Base-by-base conservation (phyloP, 2,329 filamentous ascomycete species). In the Cordyceps cicadae region DNA sequence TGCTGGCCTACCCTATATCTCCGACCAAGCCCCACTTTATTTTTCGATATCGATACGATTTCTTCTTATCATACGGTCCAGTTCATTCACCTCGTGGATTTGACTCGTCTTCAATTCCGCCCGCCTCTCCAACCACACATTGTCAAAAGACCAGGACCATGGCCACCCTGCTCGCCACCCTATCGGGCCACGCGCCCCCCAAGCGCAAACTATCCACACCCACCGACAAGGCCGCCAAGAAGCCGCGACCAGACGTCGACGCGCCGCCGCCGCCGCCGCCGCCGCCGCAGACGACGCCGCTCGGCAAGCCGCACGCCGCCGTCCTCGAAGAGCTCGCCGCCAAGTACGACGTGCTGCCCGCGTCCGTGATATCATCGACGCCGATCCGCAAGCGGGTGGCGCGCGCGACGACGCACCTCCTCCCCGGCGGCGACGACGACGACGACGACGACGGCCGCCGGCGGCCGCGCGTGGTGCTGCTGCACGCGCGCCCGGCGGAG, bases 301-400 rank as follows among this genome's bases (percentile, higher is more conserved):
- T 61, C 32, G 37, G 29, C 45, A 12, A 60, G 32, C 54, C 64
- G 8, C 54, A 62, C 54, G 63, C 52, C 17, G 34, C 64, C 8
- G 59, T 67, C 54, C 69, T 76, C 34, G 65, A 68, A 26, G 73
- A 77, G 56, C 74, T 85, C 19, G 69, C 70, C 21, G 64, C 72
- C 3, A 78, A 76, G 57, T 80, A 81, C 70, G 74, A 81, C 52
- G 70, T 86, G 56, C 77, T 80, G 39, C 66, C 77, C 1, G 74
- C 81, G 57, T 83, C 79, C 21, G 77, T 87, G 50, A 79, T 86
- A 45, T 83, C 84, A 2, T 85, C 84, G 2, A 80, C 84, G 5
- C 77, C 81, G 67, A 87, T 88, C 62, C 75, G 75, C 63, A 82
- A 81, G 67, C 81, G 82, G 61, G 77, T 84, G 62, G 69, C 69